Percentiles rank a stretch among this genome's conserved stretches.
Conservation (phyloP, 192 early-diverging fungal species). For the Chytriomyces hyalinus region DNA sequence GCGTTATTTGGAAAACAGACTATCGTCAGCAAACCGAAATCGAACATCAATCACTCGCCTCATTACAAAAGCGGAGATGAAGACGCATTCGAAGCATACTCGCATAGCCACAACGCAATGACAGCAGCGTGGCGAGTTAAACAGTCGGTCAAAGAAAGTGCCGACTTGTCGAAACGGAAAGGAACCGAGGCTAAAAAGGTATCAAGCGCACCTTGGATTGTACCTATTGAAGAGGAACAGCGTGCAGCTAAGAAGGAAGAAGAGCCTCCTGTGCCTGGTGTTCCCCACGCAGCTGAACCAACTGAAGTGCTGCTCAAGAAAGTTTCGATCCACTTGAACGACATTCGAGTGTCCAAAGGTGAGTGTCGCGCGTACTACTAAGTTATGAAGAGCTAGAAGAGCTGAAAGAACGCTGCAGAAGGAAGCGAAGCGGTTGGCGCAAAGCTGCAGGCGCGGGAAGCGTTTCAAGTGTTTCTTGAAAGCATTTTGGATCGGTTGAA, state of each 20-base stretch:
- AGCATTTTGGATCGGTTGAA: slow-evolving; percentile 31
- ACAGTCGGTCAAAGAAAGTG: background rate
- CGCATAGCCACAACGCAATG: background rate
- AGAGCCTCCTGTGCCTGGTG: slow-evolving; percentile 1
- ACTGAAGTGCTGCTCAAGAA: background rate
- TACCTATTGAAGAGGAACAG: slow-evolving; percentile 3
- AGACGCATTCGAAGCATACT: background rate
- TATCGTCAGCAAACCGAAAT: background rate
- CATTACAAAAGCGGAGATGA: background rate
- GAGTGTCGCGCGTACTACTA: background rate
- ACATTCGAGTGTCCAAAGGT: background rate
- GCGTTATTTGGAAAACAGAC: slow-evolving; percentile 24
- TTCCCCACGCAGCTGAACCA: background rate
- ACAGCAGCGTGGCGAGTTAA: background rate
- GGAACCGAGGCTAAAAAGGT: background rate
- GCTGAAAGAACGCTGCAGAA: background rate
- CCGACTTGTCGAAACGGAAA: background rate
- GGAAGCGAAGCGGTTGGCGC: background rate
- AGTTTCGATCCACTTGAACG: background rate
- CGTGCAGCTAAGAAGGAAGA: background rate
- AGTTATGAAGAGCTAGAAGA: too few relatives aligned
- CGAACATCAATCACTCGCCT: background rate
- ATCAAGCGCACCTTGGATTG: slow-evolving; percentile 29
- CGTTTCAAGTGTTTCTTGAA: slow-evolving; percentile 37
- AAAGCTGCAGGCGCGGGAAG: slow-evolving; percentile 30